Conservation (phyloP, 495 filamentous ascomycete genomes). For the Hypomontagnella submonticulosa region DNA sequence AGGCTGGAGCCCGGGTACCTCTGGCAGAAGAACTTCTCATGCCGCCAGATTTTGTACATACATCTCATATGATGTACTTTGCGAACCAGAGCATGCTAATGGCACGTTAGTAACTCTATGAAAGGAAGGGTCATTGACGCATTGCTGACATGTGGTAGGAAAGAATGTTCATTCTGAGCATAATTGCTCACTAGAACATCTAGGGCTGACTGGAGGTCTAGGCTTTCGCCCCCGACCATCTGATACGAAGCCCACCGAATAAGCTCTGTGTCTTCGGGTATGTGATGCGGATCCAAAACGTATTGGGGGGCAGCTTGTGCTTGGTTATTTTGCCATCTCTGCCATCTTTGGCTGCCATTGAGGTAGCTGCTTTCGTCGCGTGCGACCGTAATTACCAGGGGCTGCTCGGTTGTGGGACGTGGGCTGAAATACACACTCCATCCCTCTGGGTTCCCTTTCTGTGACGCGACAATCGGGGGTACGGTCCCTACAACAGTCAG, state of each 20-base stretch:
- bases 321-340: slow-evolving; percentile 16
- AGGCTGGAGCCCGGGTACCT: slow-evolving; percentile 15
- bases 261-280: slow-evolving; percentile 27
- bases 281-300: slow-evolving; percentile 22
- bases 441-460: slow-evolving; percentile 15
- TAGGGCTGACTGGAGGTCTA: slow-evolving; percentile 43
- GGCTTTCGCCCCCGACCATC: slow-evolving; percentile 35
- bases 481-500: slow-evolving; percentile 31
- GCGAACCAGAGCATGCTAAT: slow-evolving; percentile 45
- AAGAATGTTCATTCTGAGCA: slow-evolving; percentile 28
- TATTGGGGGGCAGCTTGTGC: slow-evolving; percentile 21
- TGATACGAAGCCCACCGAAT: slow-evolving; percentile 46
- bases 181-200: slow-evolving; percentile 40
- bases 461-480: slow-evolving; percentile 13
- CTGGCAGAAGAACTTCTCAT: slow-evolving; percentile 42
- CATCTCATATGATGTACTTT: slow-evolving; percentile 49
- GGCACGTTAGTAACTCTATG: slow-evolving; percentile 37
- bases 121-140: background rate
- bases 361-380: slow-evolving; percentile 16
- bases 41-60: slow-evolving; percentile 49
- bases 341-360: slow-evolving; percentile 16
- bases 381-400: slow-evolving; percentile 28
- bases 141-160: slow-evolving; percentile 44
- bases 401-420: slow-evolving; percentile 8
- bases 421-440: slow-evolving; percentile 35